Evolutionary conservation across 306 rosid genomes (phyloP), one percentile per base, ranked within the genome.

Genomic region (Lathyrus oleraceus): DNA sequence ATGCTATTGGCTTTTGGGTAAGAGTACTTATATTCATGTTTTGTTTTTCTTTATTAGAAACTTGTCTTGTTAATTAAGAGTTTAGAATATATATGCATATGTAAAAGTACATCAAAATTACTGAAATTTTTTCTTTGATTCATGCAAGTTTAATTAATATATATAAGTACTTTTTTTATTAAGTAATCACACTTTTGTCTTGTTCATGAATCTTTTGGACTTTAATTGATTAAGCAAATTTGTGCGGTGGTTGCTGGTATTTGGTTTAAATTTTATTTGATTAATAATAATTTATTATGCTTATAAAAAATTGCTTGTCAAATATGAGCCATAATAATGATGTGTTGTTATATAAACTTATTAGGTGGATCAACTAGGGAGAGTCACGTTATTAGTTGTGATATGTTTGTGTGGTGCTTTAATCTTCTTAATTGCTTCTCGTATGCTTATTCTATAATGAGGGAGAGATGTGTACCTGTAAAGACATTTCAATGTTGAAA

Each of bases 11-110:
- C 2, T 57, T 57, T 76, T 67, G 39, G 23, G 63, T 56, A 20
- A 54, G 56, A 27, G 12, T 57, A 38, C 8, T 47, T 49, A 19
- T 54, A 19, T 54, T 69, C n/a, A 62, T 56, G 17, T 61, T 16
- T 62, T 6, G 3, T 52, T 69, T 40, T 58, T 15, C 13, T 9
- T 11, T 21, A 9, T 11, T 56, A 36, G 28, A 23, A 21, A 43
- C 4, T 17, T 64, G 56, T 54, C 38, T 59, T 57, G 43, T 64
- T 58, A 72, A 64, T 80, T 30, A 64, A 3, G 36, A 38, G 70
- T 69, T 27, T 60, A 58, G n/a, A 47, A 65, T 42, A 36, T 79
- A 66, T 59, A 52, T 79, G 56, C 42, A 32, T 35, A 32, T 80
- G 72, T 59, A 61, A 80, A 48, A 30, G 61, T 75, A 65, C 32